A percentile compares a stretch with the other conserved stretches of the same genome.
Evolutionary conservation across 2,329 filamentous ascomycete species (phyloP).

Genomic region (Colletotrichum cuscutae): DNA sequence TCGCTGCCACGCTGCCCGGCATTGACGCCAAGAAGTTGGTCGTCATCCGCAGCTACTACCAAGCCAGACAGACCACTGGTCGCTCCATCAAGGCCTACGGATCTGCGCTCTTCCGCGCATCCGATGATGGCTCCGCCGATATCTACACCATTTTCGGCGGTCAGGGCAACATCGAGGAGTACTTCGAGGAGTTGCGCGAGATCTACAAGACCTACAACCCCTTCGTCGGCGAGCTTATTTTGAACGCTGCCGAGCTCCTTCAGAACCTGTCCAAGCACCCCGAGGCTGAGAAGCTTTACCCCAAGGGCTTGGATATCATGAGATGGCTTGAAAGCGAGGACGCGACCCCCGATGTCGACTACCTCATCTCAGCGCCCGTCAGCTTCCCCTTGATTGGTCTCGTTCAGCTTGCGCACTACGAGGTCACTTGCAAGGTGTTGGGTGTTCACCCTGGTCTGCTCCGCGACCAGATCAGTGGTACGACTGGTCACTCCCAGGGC

Average conservation of each 20-base stretch:
- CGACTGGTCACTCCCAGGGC: conserved; percentile 96
- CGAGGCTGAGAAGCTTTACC: conserved; percentile 92
- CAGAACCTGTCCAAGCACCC: conserved; percentile 85
- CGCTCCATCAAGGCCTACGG: conserved; percentile 91
- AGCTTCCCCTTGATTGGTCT: conserved; percentile 96
- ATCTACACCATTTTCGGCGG: conserved; percentile 97
- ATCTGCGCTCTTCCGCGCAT: conserved; percentile 90
- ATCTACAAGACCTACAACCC: conserved; percentile 91
- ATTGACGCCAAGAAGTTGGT: conserved; percentile 93
- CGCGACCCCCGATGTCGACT: conserved; percentile 91
- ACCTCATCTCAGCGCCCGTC: conserved; percentile 92
- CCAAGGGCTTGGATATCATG: conserved; percentile 96
- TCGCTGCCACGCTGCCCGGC: conserved; percentile 86
- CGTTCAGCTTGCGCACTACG: conserved; percentile 95
- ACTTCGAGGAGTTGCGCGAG: conserved; percentile 96
- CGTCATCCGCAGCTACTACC: conserved; percentile 92
- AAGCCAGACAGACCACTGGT: conserved; percentile 84
- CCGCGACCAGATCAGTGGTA: conserved; percentile 84
- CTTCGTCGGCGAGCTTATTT: conserved; percentile 88
- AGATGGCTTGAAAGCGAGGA: conserved; percentile 91
- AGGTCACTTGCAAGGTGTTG: conserved; percentile 90
- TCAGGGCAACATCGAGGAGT: conserved; percentile 99
- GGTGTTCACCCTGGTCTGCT: conserved; percentile 91
- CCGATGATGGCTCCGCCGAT: conserved; percentile 82
- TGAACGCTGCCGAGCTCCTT: conserved; percentile 85